phyloP scores from a whole-genome alignment of 2,329 filamentous ascomycete genomes.

The Monosporascus sp. region DNA sequence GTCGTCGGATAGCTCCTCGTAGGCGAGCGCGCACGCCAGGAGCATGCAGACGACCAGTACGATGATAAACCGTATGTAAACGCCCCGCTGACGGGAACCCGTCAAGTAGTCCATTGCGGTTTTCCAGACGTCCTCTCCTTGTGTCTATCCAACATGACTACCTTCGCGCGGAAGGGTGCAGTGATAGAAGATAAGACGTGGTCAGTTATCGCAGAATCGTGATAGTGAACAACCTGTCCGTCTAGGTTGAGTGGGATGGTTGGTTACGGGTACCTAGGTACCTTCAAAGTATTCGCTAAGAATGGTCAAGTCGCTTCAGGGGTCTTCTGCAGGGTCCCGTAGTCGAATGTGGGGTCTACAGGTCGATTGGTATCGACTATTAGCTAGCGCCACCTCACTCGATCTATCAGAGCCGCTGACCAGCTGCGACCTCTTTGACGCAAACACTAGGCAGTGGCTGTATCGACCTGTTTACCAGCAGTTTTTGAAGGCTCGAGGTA shows the following conservation, averaged over 20 bases:
- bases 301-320: too few relatives aligned
- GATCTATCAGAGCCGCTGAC: too few relatives aligned
- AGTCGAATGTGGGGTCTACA: too few relatives aligned
- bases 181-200: neutral
- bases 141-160: too few relatives aligned
- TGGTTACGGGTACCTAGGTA: neutral
- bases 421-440: too few relatives aligned
- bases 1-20: constrained; percentile 62
- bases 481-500: too few relatives aligned
- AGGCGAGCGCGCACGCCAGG: constrained; percentile 28
- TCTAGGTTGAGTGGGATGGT: neutral
- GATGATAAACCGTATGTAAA: neutral
- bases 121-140: neutral
- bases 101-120: neutral
- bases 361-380: too few relatives aligned
- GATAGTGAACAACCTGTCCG: neutral
- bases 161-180: too few relatives aligned
- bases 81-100: neutral
- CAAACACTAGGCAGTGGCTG: too few relatives aligned
- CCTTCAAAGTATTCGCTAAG: neutral
- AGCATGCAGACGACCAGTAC: constrained; percentile 1
- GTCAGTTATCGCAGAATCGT: neutral
- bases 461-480: too few relatives aligned
- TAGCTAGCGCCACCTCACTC: too few relatives aligned
- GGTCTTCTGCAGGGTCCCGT: too few relatives aligned